Base-by-base conservation (phyloP, 805 yeast genomes). In the Monosporozyma yasuniensis region DNA sequence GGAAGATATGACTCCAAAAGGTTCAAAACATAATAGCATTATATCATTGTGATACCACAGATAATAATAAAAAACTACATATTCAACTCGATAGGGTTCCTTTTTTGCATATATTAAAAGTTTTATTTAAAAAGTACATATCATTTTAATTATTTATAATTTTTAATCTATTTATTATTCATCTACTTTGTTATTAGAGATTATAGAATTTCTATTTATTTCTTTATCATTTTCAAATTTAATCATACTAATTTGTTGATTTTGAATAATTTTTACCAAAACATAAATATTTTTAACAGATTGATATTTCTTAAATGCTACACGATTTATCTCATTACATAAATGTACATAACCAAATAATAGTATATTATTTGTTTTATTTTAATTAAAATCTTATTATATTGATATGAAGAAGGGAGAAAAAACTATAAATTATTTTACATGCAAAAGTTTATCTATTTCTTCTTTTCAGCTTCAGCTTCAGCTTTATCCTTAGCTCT, bases 391-490 rank as follows among this genome's bases (percentile, higher is more conserved):
- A n/a, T n/a, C n/a, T n/a, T n/a, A n/a, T n/a, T n/a, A 14, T 12
- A 14, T 32, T 14, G 7, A 14, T 32, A 32, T 32, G 35, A 32
- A 32, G 16, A 6, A 32, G 14, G 16, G 5, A 32, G 8, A 12
- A 14, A 4, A 12, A 12, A 12, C 14, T 12, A 12, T 28, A 4
- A 28, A 7, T 32, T 32, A 12, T 32, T 32, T 32, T 32, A 3
- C 7, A 32, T 32, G 35, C 35, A 32, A 32, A 14, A 14, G n/a
- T 32, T 32, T 25, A 41, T 47, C 49, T 87, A 88, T 84, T 88
- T 88, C 90, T 90, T 90, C 91, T 90, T 90, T 71, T 89, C 96
- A 78, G 95, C 96, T 80, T 90, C 99, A 74, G 97, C 98, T 80
- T 88, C 98, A 74, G 96, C 97, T 80, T 81, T 81, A 65, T 90